Evolutionary conservation across 768 basidiomycete genomes (phyloP).

Genomic region (Auriscalpium microsporum): DNA sequence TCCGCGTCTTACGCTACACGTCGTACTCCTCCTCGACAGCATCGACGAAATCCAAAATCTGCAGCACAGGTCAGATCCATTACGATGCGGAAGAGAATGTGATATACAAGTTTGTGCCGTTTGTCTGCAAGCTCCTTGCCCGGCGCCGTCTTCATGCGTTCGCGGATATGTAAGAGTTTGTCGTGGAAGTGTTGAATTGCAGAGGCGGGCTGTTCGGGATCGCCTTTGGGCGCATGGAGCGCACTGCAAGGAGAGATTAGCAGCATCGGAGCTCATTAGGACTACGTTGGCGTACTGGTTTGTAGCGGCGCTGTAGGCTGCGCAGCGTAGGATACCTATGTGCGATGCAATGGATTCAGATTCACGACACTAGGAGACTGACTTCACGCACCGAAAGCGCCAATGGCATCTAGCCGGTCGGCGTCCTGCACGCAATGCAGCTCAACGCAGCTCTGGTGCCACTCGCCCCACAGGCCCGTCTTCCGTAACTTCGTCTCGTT

Average conservation of each 20-base stretch:
- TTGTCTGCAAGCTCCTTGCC: conserved; percentile 62
- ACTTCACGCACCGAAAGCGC: conserved; percentile 33
- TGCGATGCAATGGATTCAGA: no score
- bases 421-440: conserved; percentile 63
- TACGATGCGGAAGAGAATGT: not conserved
- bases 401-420: conserved; percentile 45
- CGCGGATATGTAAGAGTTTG: conserved; percentile 69
- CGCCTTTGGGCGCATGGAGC: conserved; percentile 37
- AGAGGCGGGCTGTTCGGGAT: conserved; percentile 35
- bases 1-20: not conserved
- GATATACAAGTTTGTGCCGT: conserved; percentile 61
- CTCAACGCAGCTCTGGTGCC: conserved; percentile 67
- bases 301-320: conserved; percentile 34
- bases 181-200: conserved; percentile 82
- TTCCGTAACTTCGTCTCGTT: conserved; percentile 66
- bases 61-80: not conserved
- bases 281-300: conserved; percentile 18
- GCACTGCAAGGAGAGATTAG: conserved; percentile 22
- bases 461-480: conserved; percentile 45
- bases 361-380: not conserved
- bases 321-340: conserved; percentile 37
- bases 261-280: conserved; percentile 4
- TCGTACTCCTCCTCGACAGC: not conserved
- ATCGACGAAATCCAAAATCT: not conserved
- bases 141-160: conserved; percentile 66